Conservation (phyloP, 345 rosid species). For the Cardamine occulta region DNA sequence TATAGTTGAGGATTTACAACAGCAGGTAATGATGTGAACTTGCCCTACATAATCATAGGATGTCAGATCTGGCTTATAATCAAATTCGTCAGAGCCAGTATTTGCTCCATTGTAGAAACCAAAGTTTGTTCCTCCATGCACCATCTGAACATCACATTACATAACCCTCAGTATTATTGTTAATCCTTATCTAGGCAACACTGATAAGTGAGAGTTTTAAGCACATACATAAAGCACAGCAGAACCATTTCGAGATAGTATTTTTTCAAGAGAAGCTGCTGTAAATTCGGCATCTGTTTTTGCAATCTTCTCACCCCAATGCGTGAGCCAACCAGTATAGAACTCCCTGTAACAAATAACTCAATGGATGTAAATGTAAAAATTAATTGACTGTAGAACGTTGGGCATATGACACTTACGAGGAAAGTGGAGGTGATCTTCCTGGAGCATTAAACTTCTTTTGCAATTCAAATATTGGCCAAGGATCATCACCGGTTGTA, state of each 20-base stretch:
- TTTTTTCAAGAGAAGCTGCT: constrained; percentile 72
- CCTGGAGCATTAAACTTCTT: constrained; percentile 89
- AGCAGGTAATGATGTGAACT: constrained; percentile 16
- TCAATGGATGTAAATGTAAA: not conserved
- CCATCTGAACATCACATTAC: constrained; percentile 68
- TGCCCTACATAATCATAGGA: constrained; percentile 87
- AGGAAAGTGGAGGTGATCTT: constrained; percentile 89
- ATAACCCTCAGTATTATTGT: not conserved
- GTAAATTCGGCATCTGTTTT: constrained; percentile 67
- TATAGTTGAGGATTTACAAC: constrained; percentile 14
- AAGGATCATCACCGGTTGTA: constrained; percentile 73
- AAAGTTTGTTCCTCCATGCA: constrained; percentile 97
- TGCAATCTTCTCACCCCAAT: constrained; percentile 88
- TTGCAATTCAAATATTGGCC: constrained; percentile 87
- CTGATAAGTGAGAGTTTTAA: not conserved
- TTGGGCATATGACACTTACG: constrained; percentile 54
- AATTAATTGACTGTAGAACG: not conserved
- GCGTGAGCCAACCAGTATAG: constrained; percentile 98
- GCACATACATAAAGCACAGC: constrained; percentile 89
- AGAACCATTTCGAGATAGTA: constrained; percentile 78
- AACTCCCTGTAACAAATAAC: constrained; percentile 69
- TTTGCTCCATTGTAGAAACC: constrained; percentile 97
- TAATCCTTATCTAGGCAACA: constrained; percentile 12
- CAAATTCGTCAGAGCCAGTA: constrained; percentile 62
- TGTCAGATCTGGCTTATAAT: constrained; percentile 91